Evolutionary conservation across 352 stramenopile genomes (phyloP).

Genomic region (Phytophthora rubi): DNA sequence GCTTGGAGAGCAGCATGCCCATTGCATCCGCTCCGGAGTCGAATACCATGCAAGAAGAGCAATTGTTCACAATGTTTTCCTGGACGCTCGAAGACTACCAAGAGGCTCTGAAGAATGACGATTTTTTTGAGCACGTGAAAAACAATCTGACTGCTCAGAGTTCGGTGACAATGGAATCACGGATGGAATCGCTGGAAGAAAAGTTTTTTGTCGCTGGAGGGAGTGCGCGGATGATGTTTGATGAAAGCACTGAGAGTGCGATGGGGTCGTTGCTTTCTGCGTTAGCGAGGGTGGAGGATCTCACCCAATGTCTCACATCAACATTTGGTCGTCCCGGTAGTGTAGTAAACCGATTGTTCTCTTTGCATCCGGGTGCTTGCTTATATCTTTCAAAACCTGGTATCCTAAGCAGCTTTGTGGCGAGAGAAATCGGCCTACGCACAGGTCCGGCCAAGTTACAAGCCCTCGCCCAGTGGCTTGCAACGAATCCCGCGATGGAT

Average conservation of each 20-base stretch:
- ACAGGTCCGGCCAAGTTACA: neutral
- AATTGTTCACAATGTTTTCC: too few relatives aligned
- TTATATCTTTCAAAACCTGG: too few relatives aligned
- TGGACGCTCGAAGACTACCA: too few relatives aligned
- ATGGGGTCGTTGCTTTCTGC: neutral
- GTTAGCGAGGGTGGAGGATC: neutral
- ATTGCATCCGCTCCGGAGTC: too few relatives aligned
- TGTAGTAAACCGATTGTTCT: conserved; percentile 8
- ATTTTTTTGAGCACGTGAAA: neutral
- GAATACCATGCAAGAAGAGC: too few relatives aligned
- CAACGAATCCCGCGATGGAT: conserved; percentile 11
- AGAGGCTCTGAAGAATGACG: too few relatives aligned
- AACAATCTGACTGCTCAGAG: neutral
- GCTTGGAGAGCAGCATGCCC: too few relatives aligned
- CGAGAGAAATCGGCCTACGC: neutral
- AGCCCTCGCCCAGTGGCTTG: neutral
- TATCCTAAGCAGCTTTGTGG: conserved; percentile 12
- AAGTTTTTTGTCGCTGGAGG: conserved; percentile 10
- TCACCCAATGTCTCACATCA: neutral
- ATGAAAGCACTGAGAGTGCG: neutral
- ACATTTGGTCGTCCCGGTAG: neutral
- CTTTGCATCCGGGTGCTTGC: neutral
- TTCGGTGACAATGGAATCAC: neutral
- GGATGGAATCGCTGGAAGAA: neutral
- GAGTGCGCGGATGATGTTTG: conserved; percentile 20